Conservation (phyloP, 176 grass and related monocot genomes). For the Secale cereale region DNA sequence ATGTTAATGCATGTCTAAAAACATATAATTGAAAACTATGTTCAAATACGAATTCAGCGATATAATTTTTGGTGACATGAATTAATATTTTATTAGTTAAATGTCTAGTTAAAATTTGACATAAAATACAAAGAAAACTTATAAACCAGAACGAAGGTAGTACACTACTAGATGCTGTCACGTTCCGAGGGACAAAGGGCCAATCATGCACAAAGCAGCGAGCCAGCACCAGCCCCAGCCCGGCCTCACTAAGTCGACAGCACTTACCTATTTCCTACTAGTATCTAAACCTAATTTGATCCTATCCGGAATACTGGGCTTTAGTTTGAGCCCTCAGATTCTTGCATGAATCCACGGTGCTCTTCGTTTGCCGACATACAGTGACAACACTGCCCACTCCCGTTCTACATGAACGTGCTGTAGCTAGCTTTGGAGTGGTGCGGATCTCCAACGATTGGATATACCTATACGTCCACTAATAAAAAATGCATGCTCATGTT, state of each 20-base stretch:
- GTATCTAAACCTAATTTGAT: not conserved
- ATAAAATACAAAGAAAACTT: too few relatives aligned
- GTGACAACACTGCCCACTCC: not conserved
- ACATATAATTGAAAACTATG: too few relatives aligned
- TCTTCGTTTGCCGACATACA: slow-evolving; percentile 32
- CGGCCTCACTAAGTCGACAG: not conserved
- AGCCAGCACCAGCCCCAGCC: not conserved
- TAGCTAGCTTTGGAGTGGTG: not conserved
- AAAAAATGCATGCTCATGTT: not conserved
- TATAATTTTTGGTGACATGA: too few relatives aligned
- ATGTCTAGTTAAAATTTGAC: too few relatives aligned
- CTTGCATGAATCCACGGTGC: slow-evolving; percentile 4
- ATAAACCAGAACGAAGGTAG: too few relatives aligned
- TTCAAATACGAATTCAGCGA: too few relatives aligned
- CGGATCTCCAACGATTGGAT: not conserved
- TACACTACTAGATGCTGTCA: too few relatives aligned
- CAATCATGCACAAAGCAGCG: not conserved
- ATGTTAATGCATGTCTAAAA: too few relatives aligned
- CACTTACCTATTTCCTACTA: not conserved
- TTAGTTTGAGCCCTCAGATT: not conserved
- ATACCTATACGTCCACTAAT: not conserved
- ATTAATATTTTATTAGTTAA: too few relatives aligned
- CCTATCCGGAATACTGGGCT: not conserved
- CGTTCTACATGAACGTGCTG: not conserved
- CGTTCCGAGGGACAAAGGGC: not conserved